Evolutionary conservation across 2,329 filamentous ascomycete genomes (phyloP).

Genomic region (Xylariales sp.): DNA sequence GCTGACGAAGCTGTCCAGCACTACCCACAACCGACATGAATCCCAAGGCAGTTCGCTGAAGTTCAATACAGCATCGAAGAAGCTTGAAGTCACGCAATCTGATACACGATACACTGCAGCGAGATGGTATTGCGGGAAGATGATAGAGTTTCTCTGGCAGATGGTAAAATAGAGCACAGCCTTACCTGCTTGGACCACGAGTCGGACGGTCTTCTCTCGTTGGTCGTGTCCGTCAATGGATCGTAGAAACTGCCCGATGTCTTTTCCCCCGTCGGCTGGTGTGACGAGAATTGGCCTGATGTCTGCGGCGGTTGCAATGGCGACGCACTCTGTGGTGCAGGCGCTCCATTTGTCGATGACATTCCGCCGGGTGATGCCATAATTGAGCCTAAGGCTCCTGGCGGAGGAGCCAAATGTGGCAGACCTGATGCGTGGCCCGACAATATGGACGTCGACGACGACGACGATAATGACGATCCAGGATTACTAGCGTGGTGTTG

Average conservation of each 20-base stretch:
- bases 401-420: slow-evolving; percentile 27
- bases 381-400: slow-evolving; percentile 26
- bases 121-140: too few relatives aligned
- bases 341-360: slow-evolving; percentile 24
- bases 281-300: slow-evolving; percentile 25
- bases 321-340: slow-evolving; percentile 25
- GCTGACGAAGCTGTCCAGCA: too few relatives aligned
- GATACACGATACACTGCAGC: too few relatives aligned
- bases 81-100: too few relatives aligned
- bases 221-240: slow-evolving; percentile 38
- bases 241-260: slow-evolving; percentile 39
- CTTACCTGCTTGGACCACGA: slow-evolving; percentile 28
- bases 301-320: slow-evolving; percentile 28
- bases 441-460: too few relatives aligned
- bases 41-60: too few relatives aligned
- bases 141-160: too few relatives aligned
- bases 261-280: slow-evolving; percentile 30
- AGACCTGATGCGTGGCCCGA: too few relatives aligned
- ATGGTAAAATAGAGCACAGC: too few relatives aligned
- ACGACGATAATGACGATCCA: slow-evolving; percentile 12
- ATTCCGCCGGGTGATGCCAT: slow-evolving; percentile 26
- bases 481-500: slow-evolving; percentile 15
- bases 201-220: slow-evolving; percentile 33
- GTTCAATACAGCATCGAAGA: too few relatives aligned
- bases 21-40: too few relatives aligned